These are phyloP conservation scores for Talaromyces sp. DNA, from an alignment of 2,329 filamentous ascomycete species.

Conservation along the genomic window DNA sequence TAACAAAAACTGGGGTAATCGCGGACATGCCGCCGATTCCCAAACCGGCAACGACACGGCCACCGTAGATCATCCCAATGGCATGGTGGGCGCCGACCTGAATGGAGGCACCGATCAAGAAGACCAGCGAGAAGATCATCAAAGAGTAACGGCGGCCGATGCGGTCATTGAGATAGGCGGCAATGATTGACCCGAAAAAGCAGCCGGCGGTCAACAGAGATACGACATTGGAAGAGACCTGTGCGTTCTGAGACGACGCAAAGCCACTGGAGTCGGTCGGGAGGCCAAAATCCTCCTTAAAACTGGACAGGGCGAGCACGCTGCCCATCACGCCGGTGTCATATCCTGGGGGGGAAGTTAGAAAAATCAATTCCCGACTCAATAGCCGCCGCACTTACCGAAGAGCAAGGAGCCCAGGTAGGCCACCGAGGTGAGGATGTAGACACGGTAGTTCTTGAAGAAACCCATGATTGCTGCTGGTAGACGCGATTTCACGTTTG, in stretches of 20 bases:
- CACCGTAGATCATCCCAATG: constrained; percentile 32
- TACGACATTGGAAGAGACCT: constrained; percentile 34
- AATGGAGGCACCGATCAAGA: constrained; percentile 30
- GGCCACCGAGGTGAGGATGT: constrained; percentile 40
- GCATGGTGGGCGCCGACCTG: constrained; percentile 26
- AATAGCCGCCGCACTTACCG: constrained; percentile 20
- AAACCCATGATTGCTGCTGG: constrained; percentile 18
- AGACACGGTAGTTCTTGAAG: constrained; percentile 41
- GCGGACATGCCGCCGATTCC: constrained; percentile 35
- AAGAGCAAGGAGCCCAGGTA: constrained; percentile 43
- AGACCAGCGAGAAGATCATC: constrained; percentile 28
- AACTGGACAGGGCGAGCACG: constrained; percentile 34
- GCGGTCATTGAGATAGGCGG: constrained; percentile 30
- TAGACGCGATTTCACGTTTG: not conserved
- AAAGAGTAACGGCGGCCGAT: constrained; percentile 32
- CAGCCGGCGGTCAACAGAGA: constrained; percentile 34
- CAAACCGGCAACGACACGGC: constrained; percentile 32
- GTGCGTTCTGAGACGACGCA: constrained; percentile 26
- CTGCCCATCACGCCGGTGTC: constrained; percentile 40
- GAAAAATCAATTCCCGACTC: not conserved
- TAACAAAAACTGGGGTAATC: constrained; percentile 34
- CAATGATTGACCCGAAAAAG: constrained; percentile 35
- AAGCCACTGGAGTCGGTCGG: constrained; percentile 28
- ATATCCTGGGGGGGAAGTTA: constrained; percentile 26
- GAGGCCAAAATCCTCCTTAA: constrained; percentile 38